Evolutionary conservation across 495 filamentous ascomycete genomes (phyloP).

Genomic region (Aspergillus sclerotioniger): DNA sequence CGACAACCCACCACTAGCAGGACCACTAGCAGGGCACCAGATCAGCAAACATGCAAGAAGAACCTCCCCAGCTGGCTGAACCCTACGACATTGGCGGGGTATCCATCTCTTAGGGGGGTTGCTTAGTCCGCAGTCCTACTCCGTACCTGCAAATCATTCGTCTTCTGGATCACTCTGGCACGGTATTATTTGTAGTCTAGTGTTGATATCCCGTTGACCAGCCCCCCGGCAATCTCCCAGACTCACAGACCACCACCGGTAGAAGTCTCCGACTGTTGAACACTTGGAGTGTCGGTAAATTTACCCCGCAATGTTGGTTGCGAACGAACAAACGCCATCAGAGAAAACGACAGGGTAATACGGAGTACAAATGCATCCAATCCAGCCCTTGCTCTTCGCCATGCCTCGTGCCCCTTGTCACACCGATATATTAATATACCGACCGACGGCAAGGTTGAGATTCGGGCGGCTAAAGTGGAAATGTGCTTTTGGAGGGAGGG

Average conservation of each 20-base stretch:
- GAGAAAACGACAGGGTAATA: background rate
- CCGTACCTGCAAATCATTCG: conserved; percentile 1
- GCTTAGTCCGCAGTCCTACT: conserved; percentile 3
- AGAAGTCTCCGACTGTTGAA: conserved; percentile 1
- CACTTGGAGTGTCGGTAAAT: background rate
- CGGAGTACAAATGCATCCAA: background rate
- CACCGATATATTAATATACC: conserved; percentile 8
- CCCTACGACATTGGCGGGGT: background rate
- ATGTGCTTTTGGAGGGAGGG: conserved; percentile 1
- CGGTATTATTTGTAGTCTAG: background rate
- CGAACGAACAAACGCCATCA: conserved; percentile 6
- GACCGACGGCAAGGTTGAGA: conserved; percentile 15
- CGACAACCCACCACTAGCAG: background rate
- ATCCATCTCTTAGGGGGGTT: background rate
- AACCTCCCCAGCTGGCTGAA: conserved; percentile 2
- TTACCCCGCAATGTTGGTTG: conserved; percentile 20
- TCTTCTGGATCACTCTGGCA: background rate
- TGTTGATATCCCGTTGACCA: background rate
- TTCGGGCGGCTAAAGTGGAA: conserved; percentile 11
- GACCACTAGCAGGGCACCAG: background rate
- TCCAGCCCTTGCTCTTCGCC: background rate
- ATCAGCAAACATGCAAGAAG: background rate
- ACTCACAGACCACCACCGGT: conserved; percentile 1
- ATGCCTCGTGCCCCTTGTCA: background rate
- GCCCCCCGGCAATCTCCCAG: too few species aligned